A percentile compares a stretch with the other conserved stretches of the same genome.
Conservation (phyloP, 768 basidiomycete genomes). For the Termitomyces sp. region DNA sequence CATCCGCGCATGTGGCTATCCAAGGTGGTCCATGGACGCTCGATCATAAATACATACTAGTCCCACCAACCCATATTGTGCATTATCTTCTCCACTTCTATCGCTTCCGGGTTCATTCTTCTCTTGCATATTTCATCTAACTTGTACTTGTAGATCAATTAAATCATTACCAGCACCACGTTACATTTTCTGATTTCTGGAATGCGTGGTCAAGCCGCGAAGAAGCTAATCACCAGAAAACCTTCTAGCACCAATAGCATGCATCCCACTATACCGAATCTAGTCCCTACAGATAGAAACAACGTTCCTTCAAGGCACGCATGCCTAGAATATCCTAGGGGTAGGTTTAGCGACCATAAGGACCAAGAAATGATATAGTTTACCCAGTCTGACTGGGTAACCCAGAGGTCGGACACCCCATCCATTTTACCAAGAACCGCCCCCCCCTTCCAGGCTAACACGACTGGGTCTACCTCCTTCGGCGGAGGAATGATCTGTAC, state of each 20-base stretch:
- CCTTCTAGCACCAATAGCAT: conserved; percentile 11
- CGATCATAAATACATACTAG: conserved; percentile 11
- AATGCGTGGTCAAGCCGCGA: conserved; percentile 1
- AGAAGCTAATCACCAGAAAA: conserved; percentile 3
- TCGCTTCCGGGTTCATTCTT: background rate
- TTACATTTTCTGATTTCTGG: conserved; percentile 5
- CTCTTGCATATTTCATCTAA: background rate
- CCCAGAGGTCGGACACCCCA: conserved; percentile 84
- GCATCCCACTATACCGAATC: background rate
- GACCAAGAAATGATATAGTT: conserved; percentile 18
- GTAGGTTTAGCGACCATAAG: conserved; percentile 2
- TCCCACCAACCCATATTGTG: background rate
- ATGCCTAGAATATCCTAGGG: conserved; percentile 72
- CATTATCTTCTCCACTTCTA: background rate
- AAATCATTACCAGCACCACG: conserved; percentile 4
- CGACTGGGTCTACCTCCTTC: conserved; percentile 86
- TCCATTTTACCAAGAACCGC: conserved; percentile 92
- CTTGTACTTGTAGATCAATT: conserved; percentile 9
- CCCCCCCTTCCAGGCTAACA: conserved; percentile 94
- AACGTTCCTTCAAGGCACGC: conserved; percentile 78
- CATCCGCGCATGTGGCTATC: conserved; percentile 12
- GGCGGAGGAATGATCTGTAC: conserved; percentile 93
- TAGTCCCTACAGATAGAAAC: conserved; percentile 60
- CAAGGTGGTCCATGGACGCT: background rate
- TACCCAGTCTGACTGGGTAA: conserved; percentile 86